Percentiles rank a stretch among this genome's conserved stretches.
These are phyloP conservation scores for Acidomyces sp. DNA, from an alignment of 495 filamentous ascomycete genomes.

Conservation along the genomic window DNA sequence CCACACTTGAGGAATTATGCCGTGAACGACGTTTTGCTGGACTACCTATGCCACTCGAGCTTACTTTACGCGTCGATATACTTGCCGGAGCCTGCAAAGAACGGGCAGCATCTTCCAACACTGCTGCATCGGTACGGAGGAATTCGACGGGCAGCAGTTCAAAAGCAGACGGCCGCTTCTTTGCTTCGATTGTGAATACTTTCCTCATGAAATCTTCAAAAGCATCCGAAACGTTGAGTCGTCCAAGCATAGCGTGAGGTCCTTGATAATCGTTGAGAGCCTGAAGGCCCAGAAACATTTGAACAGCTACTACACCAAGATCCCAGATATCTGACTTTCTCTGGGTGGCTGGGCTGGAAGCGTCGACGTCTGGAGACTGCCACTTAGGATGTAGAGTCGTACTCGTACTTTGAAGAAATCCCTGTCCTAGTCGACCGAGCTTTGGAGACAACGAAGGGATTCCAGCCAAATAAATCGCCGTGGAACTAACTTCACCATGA, in stretches of 20 bases:
- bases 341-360: background rate
- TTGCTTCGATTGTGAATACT: conserved; percentile 69
- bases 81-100: too few relatives aligned
- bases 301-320: conserved; percentile 73
- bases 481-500: conserved; percentile 58
- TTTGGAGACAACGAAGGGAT: conserved; percentile 21
- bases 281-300: conserved; percentile 85
- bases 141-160: conserved; percentile 85
- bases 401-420: conserved; percentile 42
- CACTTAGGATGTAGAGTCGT: background rate
- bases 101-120: conserved; percentile 25
- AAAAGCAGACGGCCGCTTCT: conserved; percentile 76
- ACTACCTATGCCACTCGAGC: conserved; percentile 7
- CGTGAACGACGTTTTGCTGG: conserved; percentile 11
- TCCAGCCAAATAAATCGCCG: conserved; percentile 44
- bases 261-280: conserved; percentile 65
- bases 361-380: conserved; percentile 2
- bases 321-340: conserved; percentile 92
- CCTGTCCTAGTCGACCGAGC: conserved; percentile 56
- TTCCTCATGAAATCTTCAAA: conserved; percentile 65
- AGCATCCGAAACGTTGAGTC: conserved; percentile 56
- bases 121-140: conserved; percentile 49
- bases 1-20: conserved; percentile 12
- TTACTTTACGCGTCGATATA: too few relatives aligned
- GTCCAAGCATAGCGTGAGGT: conserved; percentile 50